Evolutionary conservation across 208 protist species (phyloP).

Genomic region (Trypanosoma melophagium): DNA sequence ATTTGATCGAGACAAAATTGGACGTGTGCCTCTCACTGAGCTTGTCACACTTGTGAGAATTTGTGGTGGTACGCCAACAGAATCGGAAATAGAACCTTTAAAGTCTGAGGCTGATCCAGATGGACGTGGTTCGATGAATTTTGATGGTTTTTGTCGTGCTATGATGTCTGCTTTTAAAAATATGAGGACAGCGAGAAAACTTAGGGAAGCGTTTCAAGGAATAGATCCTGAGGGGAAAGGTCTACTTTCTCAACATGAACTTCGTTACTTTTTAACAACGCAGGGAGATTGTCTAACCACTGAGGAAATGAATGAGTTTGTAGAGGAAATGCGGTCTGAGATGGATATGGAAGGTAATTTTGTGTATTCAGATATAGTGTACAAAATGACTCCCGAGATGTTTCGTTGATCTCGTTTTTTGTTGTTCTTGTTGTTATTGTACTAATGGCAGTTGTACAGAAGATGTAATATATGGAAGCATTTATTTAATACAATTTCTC

Average conservation of each 20-base stretch:
- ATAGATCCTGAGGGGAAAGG: constrained; percentile 94
- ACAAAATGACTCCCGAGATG: constrained; percentile 87
- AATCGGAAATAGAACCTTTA: constrained; percentile 59
- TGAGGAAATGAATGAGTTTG: constrained; percentile 91
- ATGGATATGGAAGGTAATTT: constrained; percentile 90
- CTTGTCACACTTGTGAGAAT: constrained; percentile 63
- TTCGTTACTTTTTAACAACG: constrained; percentile 93
- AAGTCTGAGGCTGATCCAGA: constrained; percentile 60
- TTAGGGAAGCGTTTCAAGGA: constrained; percentile 90
- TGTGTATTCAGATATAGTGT: constrained; percentile 63
- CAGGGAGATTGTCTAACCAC: constrained; percentile 90
- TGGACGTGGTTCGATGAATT: constrained; percentile 65
- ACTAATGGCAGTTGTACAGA: too few species aligned
- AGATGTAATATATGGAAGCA: too few species aligned
- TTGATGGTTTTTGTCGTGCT: constrained; percentile 73
- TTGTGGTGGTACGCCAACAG: constrained; percentile 71
- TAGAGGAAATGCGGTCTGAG: constrained; percentile 82
- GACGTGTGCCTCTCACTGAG: constrained; percentile 51
- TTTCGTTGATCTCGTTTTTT: constrained; percentile 45
- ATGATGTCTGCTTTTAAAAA: constrained; percentile 62
- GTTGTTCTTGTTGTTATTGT: constrained; percentile 1
- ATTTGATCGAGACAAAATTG: constrained; percentile 82
- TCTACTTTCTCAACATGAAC: constrained; percentile 89
- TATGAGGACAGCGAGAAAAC: constrained; percentile 64
- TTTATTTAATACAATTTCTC: too few species aligned